Evolutionary conservation across 352 stramenopile species (phyloP).

Genomic region (Phytophthora lateralis): DNA sequence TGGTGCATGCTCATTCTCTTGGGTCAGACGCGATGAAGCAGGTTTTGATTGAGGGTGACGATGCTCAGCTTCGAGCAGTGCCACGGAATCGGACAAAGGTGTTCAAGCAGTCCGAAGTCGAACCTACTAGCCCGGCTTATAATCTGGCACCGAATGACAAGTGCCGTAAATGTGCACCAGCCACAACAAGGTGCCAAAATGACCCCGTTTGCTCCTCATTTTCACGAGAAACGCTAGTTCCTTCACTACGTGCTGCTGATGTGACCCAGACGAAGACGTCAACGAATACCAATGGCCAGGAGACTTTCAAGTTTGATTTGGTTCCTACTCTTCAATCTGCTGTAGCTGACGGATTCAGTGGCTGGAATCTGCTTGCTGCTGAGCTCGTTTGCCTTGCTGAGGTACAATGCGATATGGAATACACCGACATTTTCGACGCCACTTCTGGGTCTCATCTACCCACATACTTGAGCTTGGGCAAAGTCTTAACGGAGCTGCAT

Average conservation of each 20-base stretch:
- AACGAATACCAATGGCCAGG: not conserved
- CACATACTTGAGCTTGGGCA: not conserved
- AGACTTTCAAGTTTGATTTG: not conserved
- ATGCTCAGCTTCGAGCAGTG: slow-evolving; percentile 11
- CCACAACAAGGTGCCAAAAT: not conserved
- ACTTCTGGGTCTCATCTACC: not conserved
- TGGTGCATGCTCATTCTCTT: not conserved
- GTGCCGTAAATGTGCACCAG: not conserved
- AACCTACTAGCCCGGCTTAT: not conserved
- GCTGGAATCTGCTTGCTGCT: not conserved
- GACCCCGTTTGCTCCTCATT: not conserved
- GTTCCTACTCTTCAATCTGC: not conserved
- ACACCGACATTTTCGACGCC: not conserved
- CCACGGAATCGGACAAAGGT: slow-evolving; percentile 9
- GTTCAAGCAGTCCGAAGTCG: not conserved
- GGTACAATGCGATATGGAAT: not conserved
- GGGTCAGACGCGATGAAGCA: slow-evolving; percentile 11
- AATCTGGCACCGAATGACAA: not conserved
- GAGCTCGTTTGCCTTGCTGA: not conserved
- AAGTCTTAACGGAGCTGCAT: not conserved
- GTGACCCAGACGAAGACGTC: not conserved
- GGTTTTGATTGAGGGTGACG: slow-evolving; percentile 21
- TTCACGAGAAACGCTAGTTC: not conserved
- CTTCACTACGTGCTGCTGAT: not conserved
- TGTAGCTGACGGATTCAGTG: not conserved